These are phyloP conservation scores for Naganishia onofrii DNA, from an alignment of 768 basidiomycete species.

Conservation along the genomic window DNA sequence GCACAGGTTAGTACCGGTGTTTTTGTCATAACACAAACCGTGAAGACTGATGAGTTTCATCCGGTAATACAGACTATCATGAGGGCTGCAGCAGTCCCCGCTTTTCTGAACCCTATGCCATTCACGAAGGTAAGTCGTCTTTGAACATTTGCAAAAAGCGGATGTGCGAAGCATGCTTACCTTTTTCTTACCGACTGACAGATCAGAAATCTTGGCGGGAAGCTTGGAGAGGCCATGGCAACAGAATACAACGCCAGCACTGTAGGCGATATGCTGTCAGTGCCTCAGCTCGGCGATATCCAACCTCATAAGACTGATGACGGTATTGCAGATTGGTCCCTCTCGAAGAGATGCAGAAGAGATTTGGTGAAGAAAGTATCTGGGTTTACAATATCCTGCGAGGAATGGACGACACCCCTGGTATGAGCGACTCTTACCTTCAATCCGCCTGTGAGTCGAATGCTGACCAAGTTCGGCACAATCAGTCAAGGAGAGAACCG, in stretches of 20 bases:
- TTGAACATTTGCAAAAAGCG: slow-evolving; percentile 50
- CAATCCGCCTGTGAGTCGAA: background rate
- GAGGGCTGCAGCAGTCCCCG: slow-evolving; percentile 75
- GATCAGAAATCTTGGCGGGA: slow-evolving; percentile 94
- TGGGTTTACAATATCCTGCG: slow-evolving; percentile 92
- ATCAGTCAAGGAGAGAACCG: slow-evolving; percentile 78
- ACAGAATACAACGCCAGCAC: slow-evolving; percentile 83
- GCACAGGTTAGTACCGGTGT: slow-evolving; percentile 62
- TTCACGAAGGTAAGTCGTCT: slow-evolving; percentile 61
- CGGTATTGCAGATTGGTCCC: slow-evolving; percentile 43
- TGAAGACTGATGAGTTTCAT: background rate
- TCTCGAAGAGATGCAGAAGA: slow-evolving; percentile 53
- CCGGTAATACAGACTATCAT: slow-evolving; percentile 66
- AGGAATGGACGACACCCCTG: slow-evolving; percentile 82
- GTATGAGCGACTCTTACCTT: slow-evolving; percentile 52
- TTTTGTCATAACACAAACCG: slow-evolving; percentile 18
- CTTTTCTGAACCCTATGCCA: slow-evolving; percentile 76
- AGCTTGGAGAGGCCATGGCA: slow-evolving; percentile 81
- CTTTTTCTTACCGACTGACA: slow-evolving; percentile 43
- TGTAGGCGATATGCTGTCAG: slow-evolving; percentile 85
- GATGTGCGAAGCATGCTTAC: background rate
- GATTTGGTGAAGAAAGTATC: slow-evolving; percentile 57
- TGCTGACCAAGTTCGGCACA: slow-evolving; percentile 14
- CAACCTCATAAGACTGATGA: background rate
- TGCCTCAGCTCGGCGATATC: slow-evolving; percentile 14